Conservation (phyloP, 345 rosid genomes). For the Bruguiera sexangula region DNA sequence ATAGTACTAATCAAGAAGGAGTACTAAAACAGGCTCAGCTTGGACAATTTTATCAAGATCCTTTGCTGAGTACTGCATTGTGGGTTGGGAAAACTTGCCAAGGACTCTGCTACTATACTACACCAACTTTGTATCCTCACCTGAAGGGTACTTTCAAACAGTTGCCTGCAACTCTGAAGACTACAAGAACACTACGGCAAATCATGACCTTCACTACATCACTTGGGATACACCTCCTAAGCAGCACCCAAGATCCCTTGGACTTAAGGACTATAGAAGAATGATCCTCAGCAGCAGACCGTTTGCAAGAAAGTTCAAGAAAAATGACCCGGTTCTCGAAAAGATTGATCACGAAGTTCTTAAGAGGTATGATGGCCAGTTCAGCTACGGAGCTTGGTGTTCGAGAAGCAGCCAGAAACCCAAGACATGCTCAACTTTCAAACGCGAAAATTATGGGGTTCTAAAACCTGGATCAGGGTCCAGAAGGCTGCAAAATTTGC, state of each 20-base stretch:
- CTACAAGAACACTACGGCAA: conserved; percentile 72
- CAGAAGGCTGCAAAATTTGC: conserved; percentile 55
- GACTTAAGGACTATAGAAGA: conserved; percentile 58
- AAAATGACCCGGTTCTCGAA: conserved; percentile 58
- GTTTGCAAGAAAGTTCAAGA: conserved; percentile 83
- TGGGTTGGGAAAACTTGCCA: conserved; percentile 91
- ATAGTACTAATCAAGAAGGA: too few species aligned
- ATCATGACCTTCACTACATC: conserved; percentile 86
- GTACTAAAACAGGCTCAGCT: conserved; percentile 63
- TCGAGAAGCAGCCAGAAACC: conserved; percentile 16
- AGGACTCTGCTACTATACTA: conserved; percentile 86
- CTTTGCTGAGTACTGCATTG: conserved; percentile 68
- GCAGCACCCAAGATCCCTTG: conserved; percentile 74
- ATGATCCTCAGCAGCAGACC: conserved; percentile 75
- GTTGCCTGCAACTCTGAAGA: conserved; percentile 78
- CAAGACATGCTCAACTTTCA: conserved; percentile 32
- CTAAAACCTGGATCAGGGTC: conserved; percentile 76
- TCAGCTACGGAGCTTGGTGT: conserved; percentile 61
- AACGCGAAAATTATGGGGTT: conserved; percentile 35
- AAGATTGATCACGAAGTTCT: conserved; percentile 76
- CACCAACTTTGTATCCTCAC: conserved; percentile 83
- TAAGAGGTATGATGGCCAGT: conserved; percentile 36
- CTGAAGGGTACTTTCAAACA: conserved; percentile 93
- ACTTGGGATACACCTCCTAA: conserved; percentile 95
- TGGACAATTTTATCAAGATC: conserved; percentile 90